phyloP scores from a whole-genome alignment of 257 asterid genomes.

The Eustoma russellianum region DNA sequence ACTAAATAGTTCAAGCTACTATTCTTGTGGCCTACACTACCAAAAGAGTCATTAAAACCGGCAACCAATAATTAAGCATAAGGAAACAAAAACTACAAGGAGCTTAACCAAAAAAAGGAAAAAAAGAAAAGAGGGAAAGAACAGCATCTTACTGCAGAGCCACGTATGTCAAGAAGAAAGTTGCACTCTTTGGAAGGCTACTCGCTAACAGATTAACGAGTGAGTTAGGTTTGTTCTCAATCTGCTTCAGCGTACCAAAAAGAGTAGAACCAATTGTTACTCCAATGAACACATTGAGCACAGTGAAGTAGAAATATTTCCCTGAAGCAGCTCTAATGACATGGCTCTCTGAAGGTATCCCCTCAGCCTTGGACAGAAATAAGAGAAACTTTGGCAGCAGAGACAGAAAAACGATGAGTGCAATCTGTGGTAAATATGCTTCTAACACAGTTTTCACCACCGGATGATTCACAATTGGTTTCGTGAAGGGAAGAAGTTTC shows the following conservation, averaged over 20 bases:
- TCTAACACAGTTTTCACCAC: conserved; percentile 55
- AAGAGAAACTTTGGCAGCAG: conserved; percentile 59
- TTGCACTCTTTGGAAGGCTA: conserved; percentile 90
- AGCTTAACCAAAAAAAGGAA: not conserved
- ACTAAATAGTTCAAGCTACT: too few relatives aligned
- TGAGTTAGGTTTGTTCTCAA: conserved; percentile 42
- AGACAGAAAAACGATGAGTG: conserved; percentile 75
- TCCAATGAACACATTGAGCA: conserved; percentile 81
- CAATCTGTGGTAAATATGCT: conserved; percentile 90
- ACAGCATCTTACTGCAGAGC: conserved; percentile 70
- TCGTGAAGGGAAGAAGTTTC: conserved; percentile 66
- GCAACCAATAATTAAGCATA: too few relatives aligned
- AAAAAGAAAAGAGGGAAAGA: conserved; percentile 1
- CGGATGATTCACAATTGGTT: conserved; percentile 35
- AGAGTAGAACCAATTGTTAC: conserved; percentile 74
- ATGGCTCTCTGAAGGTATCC: conserved; percentile 72
- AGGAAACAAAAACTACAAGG: not conserved
- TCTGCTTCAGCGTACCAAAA: conserved; percentile 34
- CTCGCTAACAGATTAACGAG: conserved; percentile 37
- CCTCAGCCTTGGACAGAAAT: conserved; percentile 82
- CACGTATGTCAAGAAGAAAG: conserved; percentile 89
- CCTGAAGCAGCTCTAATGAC: conserved; percentile 84
- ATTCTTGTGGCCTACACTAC: too few relatives aligned
- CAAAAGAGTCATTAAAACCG: too few relatives aligned
- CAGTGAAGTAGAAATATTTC: conserved; percentile 71